Evolutionary conservation across 2,329 filamentous ascomycete species (phyloP), one percentile per base, ranked within the genome.

Genomic region (Aspergillus proliferans): DNA sequence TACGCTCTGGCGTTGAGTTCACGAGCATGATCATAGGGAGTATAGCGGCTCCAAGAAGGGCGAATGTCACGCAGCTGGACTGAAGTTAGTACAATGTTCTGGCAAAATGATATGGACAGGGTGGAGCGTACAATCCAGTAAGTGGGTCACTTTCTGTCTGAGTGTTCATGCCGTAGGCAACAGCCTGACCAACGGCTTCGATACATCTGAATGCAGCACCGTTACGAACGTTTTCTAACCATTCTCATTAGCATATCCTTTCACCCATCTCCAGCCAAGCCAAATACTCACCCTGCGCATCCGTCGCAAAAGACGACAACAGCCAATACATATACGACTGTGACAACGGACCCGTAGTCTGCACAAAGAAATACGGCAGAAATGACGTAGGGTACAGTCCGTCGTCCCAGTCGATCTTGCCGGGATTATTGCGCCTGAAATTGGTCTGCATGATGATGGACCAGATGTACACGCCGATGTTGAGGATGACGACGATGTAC

Each of bases 391-490:
- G 61, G 46, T 75, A 76, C 0, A 71, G 60, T 1, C 55, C 50
- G 4, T 75, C 71, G 15, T 73, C 66, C 74, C 73, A 76, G 47
- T 76, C 74, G 21, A 76, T 75, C 10, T 70, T 62, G 1, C 72
- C 72, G 0, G 74, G 74, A 40, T 65, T 54, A 2, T 63, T 46
- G 28, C 38, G 50, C 30, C 71, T 67, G 53, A 76, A 76, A 18
- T 58, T 59, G 7, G 59, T 60, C 52, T 76, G 72, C 68, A 76
- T 76, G 18, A 74, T 61, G 46, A 76, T 75, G 1, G 73, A 75
- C 74, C 74, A 76, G 50, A 76, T 72, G 46, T 76, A 76, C 0
- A 75, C 74, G n/a, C 70, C 74, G 4, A 72, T 52, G 41, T 76
- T 77, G 6, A 74, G 66, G n/a, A 71, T 58, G 2, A 74, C 68